Conservation (phyloP, 768 basidiomycete species). For the Heimioporus sp. region DNA sequence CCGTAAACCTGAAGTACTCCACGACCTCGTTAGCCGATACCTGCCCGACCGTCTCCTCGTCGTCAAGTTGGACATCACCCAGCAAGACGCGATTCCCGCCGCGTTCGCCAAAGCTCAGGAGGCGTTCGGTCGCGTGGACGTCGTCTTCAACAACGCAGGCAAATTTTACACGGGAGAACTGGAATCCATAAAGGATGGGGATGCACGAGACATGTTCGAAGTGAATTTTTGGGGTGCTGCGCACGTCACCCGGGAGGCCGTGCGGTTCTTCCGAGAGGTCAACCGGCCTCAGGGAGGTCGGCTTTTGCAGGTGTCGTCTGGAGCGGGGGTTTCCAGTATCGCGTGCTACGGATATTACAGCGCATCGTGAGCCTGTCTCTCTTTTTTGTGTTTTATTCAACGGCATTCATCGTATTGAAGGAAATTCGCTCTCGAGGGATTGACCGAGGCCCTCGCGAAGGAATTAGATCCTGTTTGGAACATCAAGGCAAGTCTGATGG, state of each 20-base stretch:
- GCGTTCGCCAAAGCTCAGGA: conserved; percentile 27
- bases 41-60: conserved; percentile 25
- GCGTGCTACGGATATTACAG: conserved; percentile 26
- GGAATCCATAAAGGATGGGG: conserved; percentile 31
- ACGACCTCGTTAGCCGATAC: conserved; percentile 23
- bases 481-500: too few species aligned
- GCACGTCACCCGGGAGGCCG: too few species aligned
- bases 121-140: conserved; percentile 34
- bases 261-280: too few species aligned
- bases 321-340: conserved; percentile 12
- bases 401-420: too few species aligned
- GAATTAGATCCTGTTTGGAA: too few species aligned
- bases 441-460: too few species aligned
- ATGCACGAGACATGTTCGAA: conserved; percentile 35
- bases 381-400: too few species aligned
- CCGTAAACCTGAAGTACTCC: conserved; percentile 35
- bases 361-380: conserved; percentile 23
- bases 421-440: too few species aligned
- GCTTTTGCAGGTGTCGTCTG: conserved; percentile 35
- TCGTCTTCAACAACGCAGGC: conserved; percentile 38
- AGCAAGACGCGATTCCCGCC: conserved; percentile 14
- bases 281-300: too few species aligned
- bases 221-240: too few species aligned
- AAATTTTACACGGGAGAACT: conserved; percentile 28
- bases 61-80: conserved; percentile 33